Evolutionary conservation across 352 stramenopile species (phyloP).

Genomic region (Globisporangium mamillatum): DNA sequence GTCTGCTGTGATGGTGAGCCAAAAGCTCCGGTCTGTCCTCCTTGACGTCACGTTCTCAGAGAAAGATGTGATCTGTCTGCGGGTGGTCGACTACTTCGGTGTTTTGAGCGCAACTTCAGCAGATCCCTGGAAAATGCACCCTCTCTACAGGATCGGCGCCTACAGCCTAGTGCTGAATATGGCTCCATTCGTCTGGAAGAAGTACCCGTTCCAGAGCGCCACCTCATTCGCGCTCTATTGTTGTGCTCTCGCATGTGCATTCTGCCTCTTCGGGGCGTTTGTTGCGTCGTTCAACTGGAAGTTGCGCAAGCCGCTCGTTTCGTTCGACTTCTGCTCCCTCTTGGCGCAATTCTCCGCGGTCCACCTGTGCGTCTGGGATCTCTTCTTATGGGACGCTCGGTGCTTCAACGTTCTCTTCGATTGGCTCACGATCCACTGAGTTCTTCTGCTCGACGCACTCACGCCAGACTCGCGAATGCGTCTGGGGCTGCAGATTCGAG

Average conservation of each 20-base stretch:
- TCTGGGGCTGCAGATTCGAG: conserved; percentile 11
- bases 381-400: conserved; percentile 21
- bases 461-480: conserved; percentile 11
- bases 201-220: background rate
- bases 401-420: conserved; percentile 10
- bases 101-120: background rate
- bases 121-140: background rate
- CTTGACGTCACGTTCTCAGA: background rate
- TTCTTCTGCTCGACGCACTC: conserved; percentile 28
- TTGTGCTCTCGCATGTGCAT: background rate
- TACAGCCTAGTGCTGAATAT: background rate
- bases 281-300: conserved; percentile 2
- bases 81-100: background rate
- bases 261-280: conserved; percentile 5
- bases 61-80: background rate
- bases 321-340: conserved; percentile 32
- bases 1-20: background rate
- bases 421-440: conserved; percentile 22
- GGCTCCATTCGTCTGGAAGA: background rate
- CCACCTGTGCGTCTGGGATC: conserved; percentile 22
- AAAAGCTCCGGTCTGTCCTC: background rate
- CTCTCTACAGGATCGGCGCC: background rate
- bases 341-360: conserved; percentile 24
- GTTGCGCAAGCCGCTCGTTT: conserved; percentile 5
- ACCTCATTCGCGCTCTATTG: background rate